phyloP scores from a whole-genome alignment of 371 early-diverging fungal species.

The Mucor indicus region DNA sequence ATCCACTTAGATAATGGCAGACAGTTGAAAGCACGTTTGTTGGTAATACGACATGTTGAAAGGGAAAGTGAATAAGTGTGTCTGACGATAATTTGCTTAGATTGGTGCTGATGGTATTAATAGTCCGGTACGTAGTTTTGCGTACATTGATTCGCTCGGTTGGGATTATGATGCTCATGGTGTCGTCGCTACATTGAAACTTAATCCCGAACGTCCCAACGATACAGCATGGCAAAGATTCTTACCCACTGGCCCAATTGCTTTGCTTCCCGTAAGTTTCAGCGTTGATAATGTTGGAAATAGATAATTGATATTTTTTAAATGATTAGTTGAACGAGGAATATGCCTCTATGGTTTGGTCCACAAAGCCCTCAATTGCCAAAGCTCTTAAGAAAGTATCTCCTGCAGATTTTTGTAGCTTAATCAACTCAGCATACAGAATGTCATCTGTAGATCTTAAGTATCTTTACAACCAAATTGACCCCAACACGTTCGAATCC shows the following conservation, averaged over 20 bases:
- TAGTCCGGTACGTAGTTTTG: slow-evolving; percentile 82
- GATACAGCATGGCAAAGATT: slow-evolving; percentile 91
- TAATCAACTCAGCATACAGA: slow-evolving; percentile 84
- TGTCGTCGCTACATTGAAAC: slow-evolving; percentile 84
- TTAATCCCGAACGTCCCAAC: slow-evolving; percentile 43
- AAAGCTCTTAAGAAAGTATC: slow-evolving; percentile 62
- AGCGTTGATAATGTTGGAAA: neutral
- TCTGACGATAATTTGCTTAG: slow-evolving; percentile 14
- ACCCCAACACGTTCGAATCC: slow-evolving; percentile 30
- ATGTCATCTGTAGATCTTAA: slow-evolving; percentile 71
- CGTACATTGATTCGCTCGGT: slow-evolving; percentile 79
- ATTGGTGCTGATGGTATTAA: slow-evolving; percentile 93
- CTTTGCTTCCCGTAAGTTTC: slow-evolving; percentile 80
- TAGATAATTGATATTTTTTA: neutral
- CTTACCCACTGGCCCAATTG: slow-evolving; percentile 92
- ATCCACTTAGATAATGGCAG: slow-evolving; percentile 58
- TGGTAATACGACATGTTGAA: slow-evolving; percentile 33
- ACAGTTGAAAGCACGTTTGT: slow-evolving; percentile 50
- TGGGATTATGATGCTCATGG: slow-evolving; percentile 89
- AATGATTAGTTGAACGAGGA: slow-evolving; percentile 46
- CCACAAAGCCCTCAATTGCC: slow-evolving; percentile 66
- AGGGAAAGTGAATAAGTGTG: neutral
- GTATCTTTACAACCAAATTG: slow-evolving; percentile 63
- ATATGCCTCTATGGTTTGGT: slow-evolving; percentile 91
- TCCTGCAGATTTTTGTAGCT: slow-evolving; percentile 54